A percentile compares a stretch with the other conserved stretches of the same genome.
Conservation (phyloP, 352 stramenopile species). For the Pythium vanterpoolii region DNA sequence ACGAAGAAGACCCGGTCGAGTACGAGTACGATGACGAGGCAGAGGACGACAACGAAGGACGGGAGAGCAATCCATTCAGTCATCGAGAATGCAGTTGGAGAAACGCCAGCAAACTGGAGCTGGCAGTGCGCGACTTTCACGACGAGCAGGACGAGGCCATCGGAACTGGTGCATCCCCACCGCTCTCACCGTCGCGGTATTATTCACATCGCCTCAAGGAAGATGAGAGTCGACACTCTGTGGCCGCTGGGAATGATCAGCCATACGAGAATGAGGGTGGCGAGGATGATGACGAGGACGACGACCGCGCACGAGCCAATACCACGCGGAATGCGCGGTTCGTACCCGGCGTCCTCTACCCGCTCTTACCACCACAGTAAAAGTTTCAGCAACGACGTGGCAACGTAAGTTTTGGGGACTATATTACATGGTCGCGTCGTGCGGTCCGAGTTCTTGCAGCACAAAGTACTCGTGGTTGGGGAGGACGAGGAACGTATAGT, state of each 20-base stretch:
- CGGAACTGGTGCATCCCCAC: background rate
- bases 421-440: conserved; percentile 47
- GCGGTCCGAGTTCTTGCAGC: conserved; percentile 61
- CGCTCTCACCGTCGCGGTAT: conserved; percentile 14
- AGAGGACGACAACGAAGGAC: background rate
- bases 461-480: conserved; percentile 72
- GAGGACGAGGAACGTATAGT: conserved; percentile 70
- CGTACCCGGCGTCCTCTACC: conserved; percentile 56
- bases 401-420: background rate
- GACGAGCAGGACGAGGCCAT: conserved; percentile 14
- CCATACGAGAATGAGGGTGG: conserved; percentile 3
- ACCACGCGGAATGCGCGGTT: conserved; percentile 38
- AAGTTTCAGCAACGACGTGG: background rate
- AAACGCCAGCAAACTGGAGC: conserved; percentile 29
- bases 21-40: conserved; percentile 3
- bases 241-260: conserved; percentile 3
- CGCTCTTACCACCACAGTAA: conserved; percentile 40
- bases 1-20: conserved; percentile 14
- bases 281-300: conserved; percentile 4
- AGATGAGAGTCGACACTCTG: conserved; percentile 26
- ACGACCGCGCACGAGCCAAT: conserved; percentile 14
- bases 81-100: background rate
- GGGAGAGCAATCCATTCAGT: background rate
- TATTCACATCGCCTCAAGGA: conserved; percentile 30
- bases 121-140: conserved; percentile 35